Base-by-base conservation (phyloP, 1,284 basidiomycete species). In the Cutaneotrichosporon cavernicola region DNA sequence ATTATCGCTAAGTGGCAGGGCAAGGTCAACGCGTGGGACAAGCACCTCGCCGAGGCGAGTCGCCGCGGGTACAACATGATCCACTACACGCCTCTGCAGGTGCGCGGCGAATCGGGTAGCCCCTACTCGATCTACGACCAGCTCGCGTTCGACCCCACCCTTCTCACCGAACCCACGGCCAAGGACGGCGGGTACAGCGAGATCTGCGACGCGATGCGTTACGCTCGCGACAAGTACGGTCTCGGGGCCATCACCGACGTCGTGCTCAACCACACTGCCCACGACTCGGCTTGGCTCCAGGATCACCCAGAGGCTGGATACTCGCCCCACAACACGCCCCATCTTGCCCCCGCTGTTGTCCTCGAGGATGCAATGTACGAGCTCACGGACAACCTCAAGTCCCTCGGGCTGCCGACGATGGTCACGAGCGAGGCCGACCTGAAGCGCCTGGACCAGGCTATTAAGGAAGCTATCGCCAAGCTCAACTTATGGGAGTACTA, bases 1-100 rank as follows among this genome's bases (percentile, higher is more conserved):
- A 84, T 94, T 52, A 88, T 97, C 53, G 94, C 92, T 2, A 97
- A 97, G 80, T 97, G 95, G 95, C 96, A 97, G 91, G 95, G 93
- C 2, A 85, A 88, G 1, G 80, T 92, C 34, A 79, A 82, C 13
- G 82, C 87, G 38, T 97, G 95, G 94, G 85, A 82, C 53, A 83
- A 85, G 8, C 86, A 91, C 75, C 90, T 95, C 70, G 84, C 86
- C 58, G 91, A 94, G 79, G 90, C 91, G 6, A 86, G 87, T 64
- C 85, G 91, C 65, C 84, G 94, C 58, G 94, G 95, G 0, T 97
- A 97, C 83, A 97, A 93, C 69, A 93, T 95, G 90, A 82, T 97
- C 51, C 95, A 97, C 76, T 97, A 91, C 84, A 91, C 94, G 1
- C 94, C 94, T 0, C 83, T 97, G 16, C 94, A 97, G 77, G 89